Conservation (phyloP, 257 asterid genomes). For the Solanum commersonii region DNA sequence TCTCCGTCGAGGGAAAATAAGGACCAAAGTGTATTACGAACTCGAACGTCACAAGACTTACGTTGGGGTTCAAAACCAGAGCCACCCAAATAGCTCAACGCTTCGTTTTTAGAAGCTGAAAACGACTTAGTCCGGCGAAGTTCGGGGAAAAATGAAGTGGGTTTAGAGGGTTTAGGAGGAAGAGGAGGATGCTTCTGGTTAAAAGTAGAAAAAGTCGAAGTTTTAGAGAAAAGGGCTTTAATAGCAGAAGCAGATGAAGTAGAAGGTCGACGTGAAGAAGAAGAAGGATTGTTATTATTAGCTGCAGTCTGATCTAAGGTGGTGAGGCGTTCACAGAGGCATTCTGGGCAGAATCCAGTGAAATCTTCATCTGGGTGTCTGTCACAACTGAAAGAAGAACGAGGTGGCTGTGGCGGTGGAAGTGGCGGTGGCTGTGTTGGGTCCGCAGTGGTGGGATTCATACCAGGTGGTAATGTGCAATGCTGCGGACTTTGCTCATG, state of each 20-base stretch:
- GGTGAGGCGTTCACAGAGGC: constrained; percentile 84
- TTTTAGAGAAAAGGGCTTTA: constrained; percentile 47
- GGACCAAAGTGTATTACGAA: constrained; percentile 47
- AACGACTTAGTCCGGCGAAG: constrained; percentile 80
- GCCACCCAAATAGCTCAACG: constrained; percentile 27
- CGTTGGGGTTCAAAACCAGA: constrained; percentile 63
- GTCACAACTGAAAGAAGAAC: constrained; percentile 84
- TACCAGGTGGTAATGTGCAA: constrained; percentile 33
- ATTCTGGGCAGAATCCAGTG: constrained; percentile 81
- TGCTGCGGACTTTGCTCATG: constrained; percentile 34
- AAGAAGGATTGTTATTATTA: constrained; percentile 25
- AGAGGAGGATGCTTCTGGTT: constrained; percentile 6
- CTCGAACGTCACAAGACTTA: constrained; percentile 88
- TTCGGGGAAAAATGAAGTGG: constrained; percentile 49
- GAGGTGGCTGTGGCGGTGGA: constrained; percentile 67
- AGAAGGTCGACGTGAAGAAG: constrained; percentile 19
- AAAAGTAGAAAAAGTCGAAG: constrained; percentile 2
- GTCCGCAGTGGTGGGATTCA: constrained; percentile 71
- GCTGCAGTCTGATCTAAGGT: constrained; percentile 54
- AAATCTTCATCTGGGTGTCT: constrained; percentile 75
- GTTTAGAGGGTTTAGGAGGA: constrained; percentile 33
- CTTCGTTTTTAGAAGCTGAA: constrained; percentile 81
- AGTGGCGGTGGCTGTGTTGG: constrained; percentile 54
- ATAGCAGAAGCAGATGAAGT: constrained; percentile 55
- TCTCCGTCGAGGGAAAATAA: constrained; percentile 50